phyloP scores from a whole-genome alignment of 225 moss, liverwort and hornwort species.

The Sphagnum tenellum region DNA sequence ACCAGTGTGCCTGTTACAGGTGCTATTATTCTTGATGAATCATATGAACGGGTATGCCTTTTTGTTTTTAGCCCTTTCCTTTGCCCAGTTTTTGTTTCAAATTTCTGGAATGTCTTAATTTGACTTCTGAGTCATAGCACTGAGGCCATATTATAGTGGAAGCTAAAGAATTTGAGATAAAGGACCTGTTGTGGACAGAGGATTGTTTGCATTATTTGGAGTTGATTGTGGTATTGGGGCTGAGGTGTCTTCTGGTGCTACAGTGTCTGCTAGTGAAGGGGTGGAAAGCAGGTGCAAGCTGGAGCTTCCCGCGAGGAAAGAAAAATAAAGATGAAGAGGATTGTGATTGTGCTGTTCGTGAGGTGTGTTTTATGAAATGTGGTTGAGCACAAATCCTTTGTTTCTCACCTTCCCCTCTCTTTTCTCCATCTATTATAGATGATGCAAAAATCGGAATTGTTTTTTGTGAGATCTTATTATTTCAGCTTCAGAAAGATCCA shows the following conservation, averaged over 20 bases:
- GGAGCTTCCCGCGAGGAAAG: conserved; percentile 99
- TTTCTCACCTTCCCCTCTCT: too few species aligned
- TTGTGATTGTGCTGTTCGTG: conserved; percentile 58
- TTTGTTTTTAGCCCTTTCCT: too few species aligned
- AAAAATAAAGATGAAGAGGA: conserved; percentile 96
- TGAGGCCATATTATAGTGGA: too few species aligned
- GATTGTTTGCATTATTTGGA: too few species aligned
- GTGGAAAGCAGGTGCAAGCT: conserved; percentile 97
- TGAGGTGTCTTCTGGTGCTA: neutral
- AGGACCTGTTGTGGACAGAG: too few species aligned
- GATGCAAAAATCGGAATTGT: too few species aligned
- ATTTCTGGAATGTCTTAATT: neutral
- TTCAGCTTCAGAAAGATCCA: too few species aligned
- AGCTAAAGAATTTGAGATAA: too few species aligned
- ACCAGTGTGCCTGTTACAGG: conserved; percentile 94
- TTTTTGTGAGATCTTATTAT: too few species aligned
- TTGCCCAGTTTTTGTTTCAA: neutral
- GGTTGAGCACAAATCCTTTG: too few species aligned
- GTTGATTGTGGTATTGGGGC: neutral
- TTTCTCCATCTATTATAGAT: too few species aligned
- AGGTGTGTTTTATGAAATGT: conserved; percentile 22
- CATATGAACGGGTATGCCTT: conserved; percentile 59
- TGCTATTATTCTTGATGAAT: conserved; percentile 82
- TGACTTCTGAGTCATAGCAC: neutral
- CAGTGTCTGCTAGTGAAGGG: conserved; percentile 92